These are phyloP conservation scores for Xylaria arbuscula DNA, from an alignment of 2,329 filamentous ascomycete genomes.

Conservation along the genomic window DNA sequence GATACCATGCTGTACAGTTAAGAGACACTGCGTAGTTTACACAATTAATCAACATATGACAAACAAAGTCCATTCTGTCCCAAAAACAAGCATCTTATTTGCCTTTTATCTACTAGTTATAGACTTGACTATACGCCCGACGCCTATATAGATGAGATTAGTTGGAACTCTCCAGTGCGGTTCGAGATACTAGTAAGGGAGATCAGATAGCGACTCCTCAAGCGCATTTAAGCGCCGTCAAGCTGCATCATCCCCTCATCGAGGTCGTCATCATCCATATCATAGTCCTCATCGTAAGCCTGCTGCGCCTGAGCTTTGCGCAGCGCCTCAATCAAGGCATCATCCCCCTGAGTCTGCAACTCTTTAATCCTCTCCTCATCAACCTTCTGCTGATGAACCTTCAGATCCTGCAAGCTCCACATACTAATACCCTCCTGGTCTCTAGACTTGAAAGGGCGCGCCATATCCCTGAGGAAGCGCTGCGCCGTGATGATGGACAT, in stretches of 20 bases:
- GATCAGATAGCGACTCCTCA: neutral
- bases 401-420: constrained; percentile 85
- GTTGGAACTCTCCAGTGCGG: neutral
- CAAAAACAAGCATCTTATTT: neutral
- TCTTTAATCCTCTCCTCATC: constrained; percentile 75
- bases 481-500: constrained; percentile 92
- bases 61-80: constrained; percentile 6
- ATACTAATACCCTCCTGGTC: constrained; percentile 94
- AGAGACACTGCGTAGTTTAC: neutral
- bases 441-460: constrained; percentile 82
- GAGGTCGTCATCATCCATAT: constrained; percentile 63
- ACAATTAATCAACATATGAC: neutral
- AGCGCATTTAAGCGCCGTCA: constrained; percentile 37
- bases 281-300: constrained; percentile 57
- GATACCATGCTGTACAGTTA: constrained; percentile 36
- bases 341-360: constrained; percentile 61
- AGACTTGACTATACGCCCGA: constrained; percentile 1
- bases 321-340: constrained; percentile 48
- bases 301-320: constrained; percentile 45
- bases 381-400: constrained; percentile 79
- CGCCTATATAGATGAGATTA: neutral
- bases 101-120: constrained; percentile 5
- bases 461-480: constrained; percentile 90
- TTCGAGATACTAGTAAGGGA: neutral
- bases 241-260: constrained; percentile 68